phyloP scores from a whole-genome alignment of 495 filamentous ascomycete genomes.

The Lophium mytilinum region DNA sequence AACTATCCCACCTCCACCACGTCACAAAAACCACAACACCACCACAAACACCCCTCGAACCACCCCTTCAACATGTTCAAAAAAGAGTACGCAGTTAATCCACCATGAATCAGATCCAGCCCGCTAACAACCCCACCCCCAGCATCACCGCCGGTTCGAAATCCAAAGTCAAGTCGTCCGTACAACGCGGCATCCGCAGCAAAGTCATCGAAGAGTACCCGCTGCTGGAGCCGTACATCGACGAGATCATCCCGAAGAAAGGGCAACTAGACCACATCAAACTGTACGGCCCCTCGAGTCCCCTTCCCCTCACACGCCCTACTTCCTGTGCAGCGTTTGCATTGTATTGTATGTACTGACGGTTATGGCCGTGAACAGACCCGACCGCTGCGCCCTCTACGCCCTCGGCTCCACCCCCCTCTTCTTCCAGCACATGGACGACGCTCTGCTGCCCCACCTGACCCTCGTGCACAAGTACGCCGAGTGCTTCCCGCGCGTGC shows the following conservation, averaged over 20 bases:
- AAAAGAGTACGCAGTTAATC: constrained; percentile 59
- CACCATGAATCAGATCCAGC: neutral
- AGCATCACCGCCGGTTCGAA: constrained; percentile 72
- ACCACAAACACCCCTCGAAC: neutral
- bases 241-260: constrained; percentile 94
- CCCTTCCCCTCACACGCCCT: neutral
- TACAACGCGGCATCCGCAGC: constrained; percentile 74
- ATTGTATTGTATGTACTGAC: no score
- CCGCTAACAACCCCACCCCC: constrained; percentile 3
- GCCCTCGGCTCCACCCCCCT: constrained; percentile 65
- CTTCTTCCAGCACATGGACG: constrained; percentile 87
- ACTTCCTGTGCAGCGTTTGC: no score
- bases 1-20: neutral
- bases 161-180: constrained; percentile 96
- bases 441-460: constrained; percentile 64
- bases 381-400: constrained; percentile 82
- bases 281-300: constrained; percentile 43
- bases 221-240: constrained; percentile 76
- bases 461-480: constrained; percentile 47
- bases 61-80: constrained; percentile 64
- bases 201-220: constrained; percentile 80
- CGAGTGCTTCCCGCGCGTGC: constrained; percentile 52
- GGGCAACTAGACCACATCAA: constrained; percentile 86
- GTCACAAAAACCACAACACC: neutral
- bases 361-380: no score